Evolutionary conservation across 2,329 filamentous ascomycete genomes (phyloP), one percentile per base, ranked within the genome.

Genomic region (Claviceps capensis): DNA sequence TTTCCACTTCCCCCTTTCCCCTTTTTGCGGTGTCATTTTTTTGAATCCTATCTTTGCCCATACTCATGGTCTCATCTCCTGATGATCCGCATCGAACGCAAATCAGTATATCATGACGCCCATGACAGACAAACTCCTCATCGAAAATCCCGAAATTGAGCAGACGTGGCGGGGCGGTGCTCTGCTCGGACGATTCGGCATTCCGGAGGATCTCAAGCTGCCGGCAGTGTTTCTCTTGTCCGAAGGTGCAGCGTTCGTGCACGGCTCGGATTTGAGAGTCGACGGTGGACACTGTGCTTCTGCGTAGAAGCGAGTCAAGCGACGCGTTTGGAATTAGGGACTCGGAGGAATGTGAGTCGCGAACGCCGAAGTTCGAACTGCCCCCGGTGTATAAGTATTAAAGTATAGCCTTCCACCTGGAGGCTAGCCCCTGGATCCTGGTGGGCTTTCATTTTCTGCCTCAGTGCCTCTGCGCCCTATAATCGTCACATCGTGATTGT

Each of bases 91-190:
- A 13, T 17, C 26, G 8, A 26, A n/a, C 44, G 34, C 42, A 46
- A 53, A 74, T 37, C 40, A 54, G 8, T 88, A 89, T 64, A 88
- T 89, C 61, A 77, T 85, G 22, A 89, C 86, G 1, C 80, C 84
- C 22, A 95, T 95, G 89, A 86, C 91, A 1, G 79, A 87, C 63
- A 77, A 79, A 53, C 77, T 95, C 36, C 93, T 95, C 61, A 75
- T 82, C 57, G 75, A 85, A 56, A 86, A 79, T 58, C 88, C 88
- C 0, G 85, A 89, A 61, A 74, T 78, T 50, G 70, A 71, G 55
- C 67, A 66, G 26, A 77, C 82, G 54, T 95, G 89, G 89, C 80
- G 86, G 16, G 83, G 77, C 60, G 83, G 91, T 68, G 95, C 94
- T 68, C 93, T 95, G 88, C 73, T 95, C 50, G 81, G 77, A 30